These are phyloP conservation scores for Kodamaea lidongshanica DNA, from an alignment of 805 yeast species.

Conservation along the genomic window DNA sequence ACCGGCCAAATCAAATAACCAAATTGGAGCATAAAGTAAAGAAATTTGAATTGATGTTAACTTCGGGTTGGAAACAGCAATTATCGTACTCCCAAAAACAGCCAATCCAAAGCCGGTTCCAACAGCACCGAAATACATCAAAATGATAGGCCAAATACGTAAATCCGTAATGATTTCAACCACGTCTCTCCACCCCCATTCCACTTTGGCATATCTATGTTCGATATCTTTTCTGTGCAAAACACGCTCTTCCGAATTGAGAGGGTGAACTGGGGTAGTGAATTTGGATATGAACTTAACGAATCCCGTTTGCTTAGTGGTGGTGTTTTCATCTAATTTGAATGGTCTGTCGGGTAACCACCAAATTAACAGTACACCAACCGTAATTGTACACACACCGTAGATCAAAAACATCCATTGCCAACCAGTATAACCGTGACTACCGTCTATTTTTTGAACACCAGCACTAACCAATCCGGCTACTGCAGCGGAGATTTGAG, in stretches of 20 bases:
- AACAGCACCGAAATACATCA: constrained; percentile 90
- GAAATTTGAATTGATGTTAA: constrained; percentile 65
- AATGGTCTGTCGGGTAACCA: constrained; percentile 83
- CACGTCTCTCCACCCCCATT: constrained; percentile 61
- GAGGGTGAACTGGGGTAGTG: constrained; percentile 40
- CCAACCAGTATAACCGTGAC: constrained; percentile 69
- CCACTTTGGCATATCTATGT: constrained; percentile 37
- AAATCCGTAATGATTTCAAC: constrained; percentile 49
- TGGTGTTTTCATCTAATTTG: constrained; percentile 1
- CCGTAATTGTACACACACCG: constrained; percentile 60
- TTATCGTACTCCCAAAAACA: constrained; percentile 76
- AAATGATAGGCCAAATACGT: constrained; percentile 71
- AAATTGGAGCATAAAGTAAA: constrained; percentile 78
- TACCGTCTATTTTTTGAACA: constrained; percentile 75
- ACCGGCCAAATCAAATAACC: constrained; percentile 79
- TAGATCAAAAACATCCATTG: constrained; percentile 80
- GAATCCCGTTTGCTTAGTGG: constrained; percentile 12
- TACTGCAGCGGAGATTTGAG: constrained; percentile 85
- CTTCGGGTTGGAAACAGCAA: constrained; percentile 55
- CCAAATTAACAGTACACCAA: constrained; percentile 63
- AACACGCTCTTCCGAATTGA: constrained; percentile 45
- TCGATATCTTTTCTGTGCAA: constrained; percentile 59
- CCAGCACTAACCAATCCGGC: constrained; percentile 87
- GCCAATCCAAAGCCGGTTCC: constrained; percentile 88
- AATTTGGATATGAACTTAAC: constrained; percentile 17